Percentiles rank a stretch among this genome's conserved stretches.
phyloP scores from a whole-genome alignment of 352 stramenopile species.

The Globisporangium barbulae region DNA sequence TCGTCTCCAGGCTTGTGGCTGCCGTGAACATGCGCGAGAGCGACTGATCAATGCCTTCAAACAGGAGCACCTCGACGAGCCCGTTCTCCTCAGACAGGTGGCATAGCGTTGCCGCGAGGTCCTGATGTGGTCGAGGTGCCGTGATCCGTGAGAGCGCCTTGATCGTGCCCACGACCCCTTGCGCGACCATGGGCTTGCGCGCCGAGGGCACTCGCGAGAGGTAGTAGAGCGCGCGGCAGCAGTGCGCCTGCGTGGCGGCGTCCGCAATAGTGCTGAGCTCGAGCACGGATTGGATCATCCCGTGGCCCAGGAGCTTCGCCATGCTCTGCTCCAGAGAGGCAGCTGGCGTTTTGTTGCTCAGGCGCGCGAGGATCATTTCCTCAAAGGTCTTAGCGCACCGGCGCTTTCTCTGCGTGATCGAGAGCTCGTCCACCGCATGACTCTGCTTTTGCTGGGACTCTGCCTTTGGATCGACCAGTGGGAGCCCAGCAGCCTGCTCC shows the following conservation, averaged over 20 bases:
- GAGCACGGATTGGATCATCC: constrained; percentile 65
- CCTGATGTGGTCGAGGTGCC: constrained; percentile 31
- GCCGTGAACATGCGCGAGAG: constrained; percentile 45
- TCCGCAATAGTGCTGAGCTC: constrained; percentile 43
- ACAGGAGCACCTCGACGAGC: constrained; percentile 53
- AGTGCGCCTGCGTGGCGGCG: constrained; percentile 49
- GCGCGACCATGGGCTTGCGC: constrained; percentile 52
- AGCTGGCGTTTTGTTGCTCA: constrained; percentile 16
- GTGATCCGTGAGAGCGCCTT: constrained; percentile 43
- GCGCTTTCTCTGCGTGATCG: constrained; percentile 51
- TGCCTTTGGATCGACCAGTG: not conserved
- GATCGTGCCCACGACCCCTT: constrained; percentile 44
- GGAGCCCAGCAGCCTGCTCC: not conserved
- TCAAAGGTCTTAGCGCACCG: constrained; percentile 76
- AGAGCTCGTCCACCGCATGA: constrained; percentile 19
- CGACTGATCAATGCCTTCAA: constrained; percentile 66
- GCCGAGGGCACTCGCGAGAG: constrained; percentile 37
- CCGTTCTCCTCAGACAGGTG: constrained; percentile 62
- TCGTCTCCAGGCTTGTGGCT: constrained; percentile 44
- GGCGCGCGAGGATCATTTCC: constrained; percentile 58
- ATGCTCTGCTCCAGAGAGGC: constrained; percentile 20
- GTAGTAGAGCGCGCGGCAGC: constrained; percentile 67
- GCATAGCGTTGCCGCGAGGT: constrained; percentile 63
- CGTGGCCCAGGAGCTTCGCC: constrained; percentile 46
- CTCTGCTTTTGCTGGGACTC: constrained; percentile 5